Conservation (phyloP, 169 alveolate species). For the Ichthyophthirius multifiliis region DNA sequence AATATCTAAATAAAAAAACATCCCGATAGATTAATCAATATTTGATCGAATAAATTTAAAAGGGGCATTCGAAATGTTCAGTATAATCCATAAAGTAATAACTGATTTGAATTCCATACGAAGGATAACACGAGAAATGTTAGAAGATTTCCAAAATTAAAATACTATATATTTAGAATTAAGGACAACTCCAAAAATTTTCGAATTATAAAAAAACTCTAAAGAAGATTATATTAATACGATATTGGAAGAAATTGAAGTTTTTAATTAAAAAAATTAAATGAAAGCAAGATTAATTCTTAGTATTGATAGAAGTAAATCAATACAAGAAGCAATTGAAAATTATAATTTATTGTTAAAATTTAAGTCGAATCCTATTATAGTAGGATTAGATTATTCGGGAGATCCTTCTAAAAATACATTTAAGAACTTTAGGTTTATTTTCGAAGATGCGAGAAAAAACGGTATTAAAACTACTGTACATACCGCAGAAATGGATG, state of each 20-base stretch:
- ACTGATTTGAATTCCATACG: slow-evolving; percentile 41
- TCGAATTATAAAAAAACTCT: slow-evolving; percentile 37
- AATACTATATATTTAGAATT: slow-evolving; percentile 70
- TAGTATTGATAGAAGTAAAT: slow-evolving; percentile 58
- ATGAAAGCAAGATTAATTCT: slow-evolving; percentile 56
- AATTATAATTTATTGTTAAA: slow-evolving; percentile 46
- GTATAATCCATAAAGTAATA: slow-evolving; percentile 46
- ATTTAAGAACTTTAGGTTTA: slow-evolving; percentile 38
- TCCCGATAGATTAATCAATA: slow-evolving; percentile 40
- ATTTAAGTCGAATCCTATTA: slow-evolving; percentile 27
- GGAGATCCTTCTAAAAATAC: slow-evolving; percentile 69
- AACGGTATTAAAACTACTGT: slow-evolving; percentile 57
- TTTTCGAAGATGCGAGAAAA: slow-evolving; percentile 52
- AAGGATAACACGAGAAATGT: slow-evolving; percentile 59
- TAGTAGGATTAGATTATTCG: slow-evolving; percentile 75
- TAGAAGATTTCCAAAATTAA: slow-evolving; percentile 68
- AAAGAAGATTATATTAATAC: slow-evolving; percentile 59
- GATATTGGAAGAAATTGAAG: slow-evolving; percentile 47
- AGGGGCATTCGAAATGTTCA: slow-evolving; percentile 64
- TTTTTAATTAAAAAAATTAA: slow-evolving; percentile 24
- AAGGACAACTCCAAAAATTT: slow-evolving; percentile 73
- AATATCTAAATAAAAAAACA: slow-evolving; percentile 43
- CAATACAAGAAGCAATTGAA: slow-evolving; percentile 52
- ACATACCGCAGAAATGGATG: slow-evolving; percentile 62
- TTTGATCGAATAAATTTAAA: slow-evolving; percentile 39